phyloP scores from a whole-genome alignment of 1,139 yeast genomes.

The Candida sojae region DNA sequence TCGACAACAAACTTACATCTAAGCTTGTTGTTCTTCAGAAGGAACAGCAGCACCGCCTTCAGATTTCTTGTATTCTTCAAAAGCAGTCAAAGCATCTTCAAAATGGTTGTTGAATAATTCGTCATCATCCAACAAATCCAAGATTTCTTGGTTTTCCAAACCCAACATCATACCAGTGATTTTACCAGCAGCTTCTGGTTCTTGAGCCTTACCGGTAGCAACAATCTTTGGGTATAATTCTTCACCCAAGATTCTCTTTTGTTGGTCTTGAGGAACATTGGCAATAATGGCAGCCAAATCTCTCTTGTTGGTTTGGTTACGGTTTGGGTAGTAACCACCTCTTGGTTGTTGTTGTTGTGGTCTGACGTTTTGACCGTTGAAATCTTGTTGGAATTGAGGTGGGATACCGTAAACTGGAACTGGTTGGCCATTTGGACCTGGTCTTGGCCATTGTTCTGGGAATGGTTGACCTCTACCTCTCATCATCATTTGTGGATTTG shows the following conservation, averaged over 20 bases:
- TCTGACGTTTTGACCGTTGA: constrained; percentile 28
- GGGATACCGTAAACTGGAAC: constrained; percentile 81
- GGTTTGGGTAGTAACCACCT: constrained; percentile 50
- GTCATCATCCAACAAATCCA: constrained; percentile 87
- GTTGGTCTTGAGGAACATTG: constrained; percentile 78
- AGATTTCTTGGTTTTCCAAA: constrained; percentile 89
- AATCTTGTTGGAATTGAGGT: constrained; percentile 52
- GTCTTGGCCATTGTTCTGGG: constrained; percentile 64
- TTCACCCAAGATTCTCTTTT: constrained; percentile 97
- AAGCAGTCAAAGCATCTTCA: constrained; percentile 93
- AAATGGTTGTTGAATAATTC: constrained; percentile 89
- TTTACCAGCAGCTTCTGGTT: constrained; percentile 96
- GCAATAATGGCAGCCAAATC: constrained; percentile 63
- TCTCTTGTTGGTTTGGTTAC: constrained; percentile 22
- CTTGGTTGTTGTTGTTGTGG: constrained; percentile 24
- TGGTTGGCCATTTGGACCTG: constrained; percentile 81
- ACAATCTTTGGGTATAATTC: constrained; percentile 94
- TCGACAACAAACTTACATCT: constrained; percentile 9
- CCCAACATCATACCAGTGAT: constrained; percentile 99
- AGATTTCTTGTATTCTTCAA: constrained; percentile 74
- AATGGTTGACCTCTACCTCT: constrained; percentile 70
- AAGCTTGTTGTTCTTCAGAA: constrained; percentile 25
- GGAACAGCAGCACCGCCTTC: constrained; percentile 30
- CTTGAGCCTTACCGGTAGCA: constrained; percentile 82
- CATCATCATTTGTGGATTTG: constrained; percentile 89